Base-by-base conservation (phyloP, 768 basidiomycete genomes). In the Mycena capillaripes region DNA sequence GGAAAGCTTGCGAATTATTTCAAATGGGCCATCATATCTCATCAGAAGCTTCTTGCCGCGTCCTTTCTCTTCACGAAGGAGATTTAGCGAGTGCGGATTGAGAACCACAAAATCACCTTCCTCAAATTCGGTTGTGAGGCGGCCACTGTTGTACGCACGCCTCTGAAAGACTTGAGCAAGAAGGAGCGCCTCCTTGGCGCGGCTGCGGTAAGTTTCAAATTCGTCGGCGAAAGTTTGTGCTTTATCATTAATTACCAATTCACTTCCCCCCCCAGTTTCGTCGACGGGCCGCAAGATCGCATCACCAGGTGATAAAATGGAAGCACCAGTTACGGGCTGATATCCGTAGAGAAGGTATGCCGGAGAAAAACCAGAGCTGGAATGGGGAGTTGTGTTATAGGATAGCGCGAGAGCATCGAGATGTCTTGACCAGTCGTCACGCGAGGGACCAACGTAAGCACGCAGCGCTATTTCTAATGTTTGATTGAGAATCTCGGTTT, bases 401-500 rank as follows among this genome's bases (percentile, higher is more conserved):
- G 81, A 58, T 9, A 82, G 59, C 21, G 75, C 66, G 4, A 82
- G n/a, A 11, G 21, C 73, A 32, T 78, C 71, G 3, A 83, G 57
- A 1, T 64, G 69, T 0, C 72, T 25, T 0, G 17, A 50, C 83
- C 82, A 84, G 53, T 81, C 72, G 34, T 79, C 63, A 8, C 71
- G 55, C 11, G 50, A 34, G 4, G 74, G 73, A 27, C 70, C 77
- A 5, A 82, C 71, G 60, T 82, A 83, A 1, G 79, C 78, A 17
- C 80, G 67, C 17, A 84, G 42, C 3, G 76, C 65, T 5, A 78
- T 79, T 72, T 83, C 81, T 0, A 85, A 53, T 0, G 58, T 71
- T 66, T 81, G 81, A 73, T 83, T 84, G 25, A 80, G 30, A 0
- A 79, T 64, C 71, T 85, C 82, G 0, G 79, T 83, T 69, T 83